These are phyloP conservation scores for Talaromyces thailandensis DNA, from an alignment of 495 filamentous ascomycete genomes.

Conservation along the genomic window DNA sequence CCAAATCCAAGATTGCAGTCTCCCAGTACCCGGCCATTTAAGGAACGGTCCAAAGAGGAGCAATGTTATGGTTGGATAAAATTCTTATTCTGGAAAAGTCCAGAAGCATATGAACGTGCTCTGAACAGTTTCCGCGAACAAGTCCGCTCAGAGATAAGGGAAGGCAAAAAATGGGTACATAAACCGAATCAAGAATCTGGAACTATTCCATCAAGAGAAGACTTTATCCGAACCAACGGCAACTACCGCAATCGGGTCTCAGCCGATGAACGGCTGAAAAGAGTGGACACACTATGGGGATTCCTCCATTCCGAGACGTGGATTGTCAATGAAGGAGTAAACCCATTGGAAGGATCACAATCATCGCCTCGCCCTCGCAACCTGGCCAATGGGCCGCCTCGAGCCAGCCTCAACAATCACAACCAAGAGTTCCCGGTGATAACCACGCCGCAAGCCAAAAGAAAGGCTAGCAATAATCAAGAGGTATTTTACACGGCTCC, in stretches of 20 bases:
- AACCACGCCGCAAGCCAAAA: conserved; percentile 1
- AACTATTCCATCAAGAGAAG: conserved; percentile 5
- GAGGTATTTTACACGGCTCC: conserved; percentile 33
- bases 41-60: conserved; percentile 1
- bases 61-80: conserved; percentile 3
- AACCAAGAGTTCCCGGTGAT: background rate
- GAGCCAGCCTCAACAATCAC: background rate
- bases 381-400: background rate
- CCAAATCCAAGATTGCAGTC: conserved; percentile 6
- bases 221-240: conserved; percentile 1
- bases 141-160: background rate
- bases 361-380: background rate
- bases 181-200: conserved; percentile 4
- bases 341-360: conserved; percentile 1
- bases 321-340: background rate
- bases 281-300: background rate
- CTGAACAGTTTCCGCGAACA: background rate
- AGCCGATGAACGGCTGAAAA: background rate
- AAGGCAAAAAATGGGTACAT: conserved; percentile 3
- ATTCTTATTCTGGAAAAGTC: conserved; percentile 1
- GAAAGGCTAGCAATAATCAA: conserved; percentile 17
- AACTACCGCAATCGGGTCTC: background rate
- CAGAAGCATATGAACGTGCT: conserved; percentile 1
- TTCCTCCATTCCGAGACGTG: conserved; percentile 1
- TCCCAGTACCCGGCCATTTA: background rate